These are phyloP conservation scores for Chamaecyparis obtusa DNA, from an alignment of 75 land plant genomes.

Conservation along the genomic window DNA sequence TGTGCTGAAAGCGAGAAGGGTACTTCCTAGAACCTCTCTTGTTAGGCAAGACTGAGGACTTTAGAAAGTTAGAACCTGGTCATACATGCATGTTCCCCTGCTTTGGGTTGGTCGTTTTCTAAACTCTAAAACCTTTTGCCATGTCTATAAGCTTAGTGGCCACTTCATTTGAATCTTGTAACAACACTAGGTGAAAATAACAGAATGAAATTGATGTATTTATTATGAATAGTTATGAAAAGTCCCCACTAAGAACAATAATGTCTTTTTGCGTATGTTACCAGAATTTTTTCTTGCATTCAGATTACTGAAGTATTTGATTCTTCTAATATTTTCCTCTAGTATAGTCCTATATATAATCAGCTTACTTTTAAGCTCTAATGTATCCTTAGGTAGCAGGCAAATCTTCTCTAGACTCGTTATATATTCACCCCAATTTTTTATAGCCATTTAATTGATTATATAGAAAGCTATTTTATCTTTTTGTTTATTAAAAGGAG, in stretches of 20 bases:
- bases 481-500: neutral
- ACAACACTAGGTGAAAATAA: neutral
- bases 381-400: neutral
- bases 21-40: neutral
- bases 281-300: neutral
- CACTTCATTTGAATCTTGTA: neutral
- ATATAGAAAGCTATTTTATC: neutral
- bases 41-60: neutral
- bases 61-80: neutral
- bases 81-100: neutral
- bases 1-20: neutral
- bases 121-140: neutral
- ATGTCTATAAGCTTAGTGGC: neutral
- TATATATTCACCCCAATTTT: neutral
- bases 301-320: neutral
- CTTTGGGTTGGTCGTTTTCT: neutral
- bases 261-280: neutral
- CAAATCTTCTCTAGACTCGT: neutral
- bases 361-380: neutral
- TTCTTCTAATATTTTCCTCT: neutral
- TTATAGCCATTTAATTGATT: neutral
- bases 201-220: neutral
- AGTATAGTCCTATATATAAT: neutral
- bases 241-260: neutral
- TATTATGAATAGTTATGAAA: neutral